Evolutionary conservation across 495 filamentous ascomycete genomes (phyloP), one percentile per base, ranked within the genome.

Genomic region (Margaritispora aquatica): DNA sequence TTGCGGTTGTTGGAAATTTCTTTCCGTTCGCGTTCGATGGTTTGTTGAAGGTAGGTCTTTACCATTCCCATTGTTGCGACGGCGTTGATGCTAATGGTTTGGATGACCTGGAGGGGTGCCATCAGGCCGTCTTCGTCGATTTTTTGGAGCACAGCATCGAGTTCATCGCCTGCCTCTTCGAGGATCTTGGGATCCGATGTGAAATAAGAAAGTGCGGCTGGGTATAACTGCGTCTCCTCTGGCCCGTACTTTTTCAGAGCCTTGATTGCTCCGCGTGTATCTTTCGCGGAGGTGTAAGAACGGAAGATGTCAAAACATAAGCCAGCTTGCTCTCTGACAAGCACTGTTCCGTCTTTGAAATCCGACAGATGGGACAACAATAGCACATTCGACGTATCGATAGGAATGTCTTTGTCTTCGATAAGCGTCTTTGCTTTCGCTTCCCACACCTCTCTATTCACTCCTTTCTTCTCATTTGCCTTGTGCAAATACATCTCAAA

Each of bases 401-500:
- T 96, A 0, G 89, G 85, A 11, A 92, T 84, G 61, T 84, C 82
- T 73, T 85, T 89, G 59, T 78, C 89, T 76, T 84, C 92, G 67
- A 86, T 91, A 57, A 92, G 73, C 41, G 77, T 80, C 72, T 93
- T 96, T 1, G 94, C 94, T 68, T 96, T 97, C 17, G 73, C 77
- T 65, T 97, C 90, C 94, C 94, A 98, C 58, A 86, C 79, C 58
- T 87, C 80, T 63, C 83, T 85, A 60, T 92, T 86, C 3, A 75
- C 73, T 41, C 86, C 83, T 62, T 83, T 87, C 65, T 85, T 85
- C n/a, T 83, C 77, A 63, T 82, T 88, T 41, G 92, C 88, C 56
- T 89, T 90, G 64, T 96, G 88, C 21, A 98, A 78, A 69, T 97
- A 98, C 85, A 97, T 96, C 68, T 98, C 94, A 69, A 98, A 97